Percentiles rank a stretch among this genome's conserved stretches.
Conservation (phyloP, 1,139 yeast genomes). For the Suhomyces atakaporum region DNA sequence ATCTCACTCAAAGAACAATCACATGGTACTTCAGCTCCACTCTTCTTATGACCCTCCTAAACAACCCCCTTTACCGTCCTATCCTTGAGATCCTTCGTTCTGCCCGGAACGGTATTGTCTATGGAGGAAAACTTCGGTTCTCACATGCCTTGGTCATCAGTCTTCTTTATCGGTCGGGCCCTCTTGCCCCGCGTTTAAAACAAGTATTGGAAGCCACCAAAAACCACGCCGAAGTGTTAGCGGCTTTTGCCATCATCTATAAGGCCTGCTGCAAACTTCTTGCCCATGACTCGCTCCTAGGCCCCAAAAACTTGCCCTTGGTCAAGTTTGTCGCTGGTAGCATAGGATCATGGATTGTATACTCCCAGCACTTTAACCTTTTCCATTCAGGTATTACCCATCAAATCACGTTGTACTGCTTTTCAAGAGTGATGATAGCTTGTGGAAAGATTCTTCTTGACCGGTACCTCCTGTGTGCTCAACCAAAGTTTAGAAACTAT, state of each 20-base stretch:
- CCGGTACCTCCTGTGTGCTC: constrained; percentile 36
- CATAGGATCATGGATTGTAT: constrained; percentile 64
- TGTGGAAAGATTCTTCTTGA: constrained; percentile 50
- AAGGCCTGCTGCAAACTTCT: constrained; percentile 41
- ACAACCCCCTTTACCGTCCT: constrained; percentile 32
- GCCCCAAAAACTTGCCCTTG: constrained; percentile 30
- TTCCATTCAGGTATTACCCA: constrained; percentile 55
- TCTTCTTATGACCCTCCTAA: constrained; percentile 13
- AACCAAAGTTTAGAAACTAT: constrained; percentile 34
- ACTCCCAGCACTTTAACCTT: constrained; percentile 55
- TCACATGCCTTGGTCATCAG: constrained; percentile 73
- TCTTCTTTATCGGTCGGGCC: constrained; percentile 53
- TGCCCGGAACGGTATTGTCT: constrained; percentile 57
- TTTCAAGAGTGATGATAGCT: constrained; percentile 59
- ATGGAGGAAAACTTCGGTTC: constrained; percentile 74
- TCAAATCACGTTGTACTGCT: constrained; percentile 63
- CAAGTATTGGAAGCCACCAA: constrained; percentile 59
- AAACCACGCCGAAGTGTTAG: constrained; percentile 68
- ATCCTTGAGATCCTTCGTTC: constrained; percentile 42
- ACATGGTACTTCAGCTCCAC: constrained; percentile 8
- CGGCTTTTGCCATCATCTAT: constrained; percentile 65
- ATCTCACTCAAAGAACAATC: background rate
- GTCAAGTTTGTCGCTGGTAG: constrained; percentile 63
- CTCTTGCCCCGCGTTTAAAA: constrained; percentile 46
- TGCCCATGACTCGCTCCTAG: constrained; percentile 37